Evolutionary conservation across 106 monocot species (phyloP).

Genomic region (Dendrobium huoshanense): DNA sequence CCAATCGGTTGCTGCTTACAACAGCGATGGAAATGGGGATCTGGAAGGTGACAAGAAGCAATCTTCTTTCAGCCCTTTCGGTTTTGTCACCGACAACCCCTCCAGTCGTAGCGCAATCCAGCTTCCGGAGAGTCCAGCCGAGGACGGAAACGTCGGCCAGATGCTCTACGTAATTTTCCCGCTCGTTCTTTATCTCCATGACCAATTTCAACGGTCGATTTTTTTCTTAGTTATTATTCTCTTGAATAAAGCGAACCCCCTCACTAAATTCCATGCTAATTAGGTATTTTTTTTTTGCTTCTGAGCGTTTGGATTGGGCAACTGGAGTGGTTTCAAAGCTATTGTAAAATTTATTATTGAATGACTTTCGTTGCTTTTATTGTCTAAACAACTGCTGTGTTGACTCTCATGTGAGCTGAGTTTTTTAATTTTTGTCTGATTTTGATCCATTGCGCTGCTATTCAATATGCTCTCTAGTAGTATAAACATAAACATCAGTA

Average conservation of each 20-base stretch:
- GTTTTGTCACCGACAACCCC: constrained; percentile 96
- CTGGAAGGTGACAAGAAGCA: constrained; percentile 14
- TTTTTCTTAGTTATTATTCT: not conserved
- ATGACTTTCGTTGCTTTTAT: no score
- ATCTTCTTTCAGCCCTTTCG: constrained; percentile 77
- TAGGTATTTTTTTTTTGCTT: not conserved
- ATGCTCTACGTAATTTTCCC: constrained; percentile 75
- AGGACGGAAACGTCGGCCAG: constrained; percentile 97
- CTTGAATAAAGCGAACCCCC: not conserved
- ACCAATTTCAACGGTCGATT: not conserved
- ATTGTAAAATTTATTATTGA: not conserved
- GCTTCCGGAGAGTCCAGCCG: constrained; percentile 80
- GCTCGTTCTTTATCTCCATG: not conserved
- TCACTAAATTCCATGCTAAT: not conserved
- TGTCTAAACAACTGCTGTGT: not conserved
- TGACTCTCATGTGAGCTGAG: not conserved
- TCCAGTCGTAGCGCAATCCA: constrained; percentile 91
- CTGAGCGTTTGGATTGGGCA: not conserved
- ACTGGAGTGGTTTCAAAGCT: not conserved
- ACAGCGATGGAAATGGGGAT: constrained; percentile 17
- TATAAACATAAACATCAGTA: no score
- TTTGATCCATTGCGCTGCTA: not conserved
- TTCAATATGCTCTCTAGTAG: not conserved
- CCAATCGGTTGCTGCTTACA: constrained; percentile 9
- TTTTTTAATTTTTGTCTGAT: not conserved